Evolutionary conservation across 306 rosid species (phyloP).

Genomic region (Echinosophora koreensis): DNA sequence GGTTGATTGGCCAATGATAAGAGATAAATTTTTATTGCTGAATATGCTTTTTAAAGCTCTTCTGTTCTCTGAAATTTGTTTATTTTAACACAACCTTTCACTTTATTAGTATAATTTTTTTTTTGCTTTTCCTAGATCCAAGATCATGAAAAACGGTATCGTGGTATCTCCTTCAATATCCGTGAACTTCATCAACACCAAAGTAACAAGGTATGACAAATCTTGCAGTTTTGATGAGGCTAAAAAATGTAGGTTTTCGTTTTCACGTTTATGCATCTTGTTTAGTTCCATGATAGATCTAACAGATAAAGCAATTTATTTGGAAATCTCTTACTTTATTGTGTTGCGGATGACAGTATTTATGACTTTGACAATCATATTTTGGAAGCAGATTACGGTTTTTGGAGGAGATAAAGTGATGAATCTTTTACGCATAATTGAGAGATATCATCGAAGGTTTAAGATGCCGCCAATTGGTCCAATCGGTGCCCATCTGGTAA

Average conservation of each 20-base stretch:
- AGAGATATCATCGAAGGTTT: slow-evolving; percentile 67
- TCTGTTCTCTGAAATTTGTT: slow-evolving; percentile 2
- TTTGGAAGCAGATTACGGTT: slow-evolving; percentile 68
- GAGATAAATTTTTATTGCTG: neutral
- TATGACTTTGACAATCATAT: slow-evolving; percentile 40
- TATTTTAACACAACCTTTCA: neutral
- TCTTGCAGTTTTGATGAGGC: slow-evolving; percentile 30
- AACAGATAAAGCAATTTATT: slow-evolving; percentile 4
- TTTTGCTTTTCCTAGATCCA: slow-evolving; percentile 59
- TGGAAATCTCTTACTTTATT: slow-evolving; percentile 11
- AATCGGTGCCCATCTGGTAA: slow-evolving; percentile 87
- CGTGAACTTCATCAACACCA: slow-evolving; percentile 59
- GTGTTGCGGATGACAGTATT: slow-evolving; percentile 6
- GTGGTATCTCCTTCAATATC: slow-evolving; percentile 43
- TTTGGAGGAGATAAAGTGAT: slow-evolving; percentile 87
- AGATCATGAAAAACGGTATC: slow-evolving; percentile 53
- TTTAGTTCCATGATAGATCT: slow-evolving; percentile 20
- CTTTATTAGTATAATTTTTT: slow-evolving; percentile 4
- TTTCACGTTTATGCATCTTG: slow-evolving; percentile 32
- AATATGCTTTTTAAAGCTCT: slow-evolving; percentile 18
- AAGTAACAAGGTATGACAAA: slow-evolving; percentile 69
- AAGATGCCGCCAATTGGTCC: slow-evolving; percentile 89
- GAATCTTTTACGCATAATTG: slow-evolving; percentile 66
- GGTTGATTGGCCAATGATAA: neutral
- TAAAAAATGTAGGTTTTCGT: neutral